These are phyloP conservation scores for Cornus kousa DNA, from an alignment of 148 eudicot genomes.

Conservation along the genomic window DNA sequence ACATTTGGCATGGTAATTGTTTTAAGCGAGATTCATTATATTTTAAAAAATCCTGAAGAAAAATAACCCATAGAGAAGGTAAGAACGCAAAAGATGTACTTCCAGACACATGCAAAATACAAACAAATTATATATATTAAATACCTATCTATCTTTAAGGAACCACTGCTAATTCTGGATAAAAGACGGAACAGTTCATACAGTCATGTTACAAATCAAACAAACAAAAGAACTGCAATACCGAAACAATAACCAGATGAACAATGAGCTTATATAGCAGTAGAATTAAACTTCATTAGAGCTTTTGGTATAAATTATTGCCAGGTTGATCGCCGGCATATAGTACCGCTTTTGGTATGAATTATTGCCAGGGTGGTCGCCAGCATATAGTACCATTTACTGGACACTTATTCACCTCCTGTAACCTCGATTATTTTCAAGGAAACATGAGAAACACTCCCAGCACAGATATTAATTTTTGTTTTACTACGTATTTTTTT, in stretches of 20 bases:
- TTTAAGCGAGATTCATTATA: constrained; percentile 59
- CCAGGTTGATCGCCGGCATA: background rate
- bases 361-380: background rate
- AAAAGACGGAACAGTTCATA: background rate
- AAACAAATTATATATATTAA: background rate
- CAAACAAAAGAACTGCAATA: background rate
- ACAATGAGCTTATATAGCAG: background rate
- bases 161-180: background rate
- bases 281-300: background rate
- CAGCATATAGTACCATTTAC: too few species aligned
- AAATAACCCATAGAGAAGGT: background rate
- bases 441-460: too few species aligned
- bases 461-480: too few species aligned
- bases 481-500: too few species aligned
- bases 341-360: background rate
- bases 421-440: background rate
- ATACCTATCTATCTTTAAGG: background rate
- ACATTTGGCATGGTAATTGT: constrained; percentile 62
- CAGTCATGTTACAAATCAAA: background rate
- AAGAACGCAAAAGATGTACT: constrained; percentile 3
- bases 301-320: background rate
- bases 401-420: background rate
- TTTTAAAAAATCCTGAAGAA: constrained; percentile 66
- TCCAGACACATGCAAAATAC: background rate
- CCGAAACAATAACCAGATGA: background rate